Percentiles rank a stretch among this genome's conserved stretches.
Evolutionary conservation across 2,329 filamentous ascomycete species (phyloP).

Genomic region (Colletotrichum scovillei): DNA sequence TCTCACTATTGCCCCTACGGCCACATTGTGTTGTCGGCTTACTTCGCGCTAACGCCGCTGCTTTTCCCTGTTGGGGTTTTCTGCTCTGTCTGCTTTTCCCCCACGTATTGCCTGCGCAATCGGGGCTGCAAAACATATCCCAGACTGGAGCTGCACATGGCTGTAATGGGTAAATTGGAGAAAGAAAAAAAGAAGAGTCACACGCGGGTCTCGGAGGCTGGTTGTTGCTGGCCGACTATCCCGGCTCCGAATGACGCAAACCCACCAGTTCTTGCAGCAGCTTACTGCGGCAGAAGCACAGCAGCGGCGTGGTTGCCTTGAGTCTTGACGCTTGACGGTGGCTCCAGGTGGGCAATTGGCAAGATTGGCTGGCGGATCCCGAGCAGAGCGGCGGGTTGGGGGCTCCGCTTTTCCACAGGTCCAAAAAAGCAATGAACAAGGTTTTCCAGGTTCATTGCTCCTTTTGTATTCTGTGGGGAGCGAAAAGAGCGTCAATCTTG

Average conservation of each 20-base stretch:
- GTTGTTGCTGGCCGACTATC: constrained; percentile 20
- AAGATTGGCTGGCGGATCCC: constrained; percentile 18
- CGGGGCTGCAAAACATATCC: constrained; percentile 2
- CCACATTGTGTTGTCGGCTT: background rate
- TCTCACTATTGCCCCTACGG: background rate
- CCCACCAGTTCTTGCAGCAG: constrained; percentile 9
- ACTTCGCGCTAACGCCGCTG: background rate
- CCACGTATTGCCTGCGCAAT: background rate
- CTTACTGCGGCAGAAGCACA: constrained; percentile 1
- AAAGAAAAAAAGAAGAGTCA: constrained; percentile 10
- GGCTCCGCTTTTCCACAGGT: constrained; percentile 15
- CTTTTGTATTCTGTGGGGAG: constrained; percentile 25
- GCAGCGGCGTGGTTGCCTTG: constrained; percentile 13
- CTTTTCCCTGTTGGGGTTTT: background rate
- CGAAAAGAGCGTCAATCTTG: constrained; percentile 17
- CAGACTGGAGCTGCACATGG: constrained; percentile 8
- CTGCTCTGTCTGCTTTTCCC: background rate
- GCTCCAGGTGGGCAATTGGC: constrained; percentile 10
- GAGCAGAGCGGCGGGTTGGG: background rate
- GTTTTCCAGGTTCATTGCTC: constrained; percentile 31
- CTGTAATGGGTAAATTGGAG: constrained; percentile 21
- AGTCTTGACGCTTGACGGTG: no score
- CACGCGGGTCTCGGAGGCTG: constrained; percentile 17
- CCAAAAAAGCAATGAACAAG: constrained; percentile 30
- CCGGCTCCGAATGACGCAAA: constrained; percentile 34